These are phyloP conservation scores for Raffaelea ambrosiae DNA, from an alignment of 2,329 filamentous ascomycete genomes.

Conservation along the genomic window DNA sequence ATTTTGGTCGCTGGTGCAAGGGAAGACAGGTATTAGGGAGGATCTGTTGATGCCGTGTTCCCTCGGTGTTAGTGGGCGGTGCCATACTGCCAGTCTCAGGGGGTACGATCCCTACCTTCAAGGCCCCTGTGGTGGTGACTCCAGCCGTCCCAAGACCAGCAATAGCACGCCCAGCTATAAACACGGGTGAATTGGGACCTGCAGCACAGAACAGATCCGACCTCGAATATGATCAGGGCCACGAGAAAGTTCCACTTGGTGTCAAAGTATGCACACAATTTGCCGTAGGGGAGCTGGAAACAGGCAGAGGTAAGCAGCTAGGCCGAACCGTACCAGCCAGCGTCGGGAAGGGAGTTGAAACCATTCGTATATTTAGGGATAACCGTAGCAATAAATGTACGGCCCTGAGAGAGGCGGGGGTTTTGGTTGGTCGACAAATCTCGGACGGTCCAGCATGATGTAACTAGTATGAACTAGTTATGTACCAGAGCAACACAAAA, in stretches of 20 bases:
- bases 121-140: conserved; percentile 1
- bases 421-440: background rate
- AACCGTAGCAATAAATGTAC: conserved; percentile 29
- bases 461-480: background rate
- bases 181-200: conserved; percentile 26
- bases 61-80: background rate
- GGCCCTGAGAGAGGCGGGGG: conserved; percentile 3
- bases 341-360: conserved; percentile 32
- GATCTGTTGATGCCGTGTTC: background rate
- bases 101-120: conserved; percentile 1
- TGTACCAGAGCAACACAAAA: conserved; percentile 3
- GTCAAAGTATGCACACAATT: conserved; percentile 8
- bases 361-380: conserved; percentile 30
- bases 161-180: conserved; percentile 32
- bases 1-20: conserved; percentile 8
- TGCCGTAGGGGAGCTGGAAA: conserved; percentile 10
- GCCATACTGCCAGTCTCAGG: background rate
- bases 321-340: conserved; percentile 38
- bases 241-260: conserved; percentile 10
- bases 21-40: conserved; percentile 1
- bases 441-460: background rate
- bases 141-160: conserved; percentile 27
- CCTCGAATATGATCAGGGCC: conserved; percentile 31
- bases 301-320: conserved; percentile 10
- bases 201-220: conserved; percentile 35